Percentiles rank a stretch among this genome's conserved stretches.
Conservation (phyloP, 176 grass and related monocot species). For the Saccharum spontaneum region DNA sequence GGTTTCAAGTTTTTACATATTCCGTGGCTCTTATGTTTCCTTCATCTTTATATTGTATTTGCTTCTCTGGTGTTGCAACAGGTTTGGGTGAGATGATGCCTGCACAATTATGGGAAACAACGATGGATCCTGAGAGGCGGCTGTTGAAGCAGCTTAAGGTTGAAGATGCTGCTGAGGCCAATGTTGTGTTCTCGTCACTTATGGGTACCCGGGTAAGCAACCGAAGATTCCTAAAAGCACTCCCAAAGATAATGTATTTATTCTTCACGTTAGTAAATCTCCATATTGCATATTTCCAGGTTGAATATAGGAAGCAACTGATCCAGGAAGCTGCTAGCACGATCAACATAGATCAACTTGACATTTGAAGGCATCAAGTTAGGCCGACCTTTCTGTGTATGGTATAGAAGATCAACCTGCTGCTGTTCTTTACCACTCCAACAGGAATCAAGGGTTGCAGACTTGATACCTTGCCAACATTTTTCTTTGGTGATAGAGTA, state of each 20-base stretch:
- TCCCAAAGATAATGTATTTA: background rate
- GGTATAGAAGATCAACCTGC: slow-evolving; percentile 26
- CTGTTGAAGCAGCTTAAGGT: slow-evolving; percentile 85
- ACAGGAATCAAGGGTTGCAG: slow-evolving; percentile 19
- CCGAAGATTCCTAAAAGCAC: background rate
- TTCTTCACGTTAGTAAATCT: background rate
- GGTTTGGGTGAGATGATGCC: slow-evolving; percentile 99
- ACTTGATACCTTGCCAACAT: slow-evolving; percentile 3
- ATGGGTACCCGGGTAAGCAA: slow-evolving; percentile 81
- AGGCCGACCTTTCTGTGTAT: slow-evolving; percentile 34
- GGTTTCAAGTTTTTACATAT: background rate
- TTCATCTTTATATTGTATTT: slow-evolving; percentile 26
- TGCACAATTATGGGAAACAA: slow-evolving; percentile 89
- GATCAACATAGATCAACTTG: slow-evolving; percentile 83
- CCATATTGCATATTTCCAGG: slow-evolving; percentile 41
- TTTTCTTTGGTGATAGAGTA: slow-evolving; percentile 6
- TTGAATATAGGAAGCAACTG: slow-evolving; percentile 84
- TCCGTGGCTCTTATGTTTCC: background rate
- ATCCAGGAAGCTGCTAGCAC: slow-evolving; percentile 67
- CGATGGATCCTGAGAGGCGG: slow-evolving; percentile 89
- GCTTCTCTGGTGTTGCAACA: slow-evolving; percentile 39
- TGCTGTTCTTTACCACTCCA: background rate
- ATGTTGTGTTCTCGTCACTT: slow-evolving; percentile 86
- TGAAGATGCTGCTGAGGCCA: slow-evolving; percentile 89
- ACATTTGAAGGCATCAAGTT: slow-evolving; percentile 52